These are phyloP conservation scores for Rutstroemia sp. DNA, from an alignment of 2,329 filamentous ascomycete species.

Conservation along the genomic window DNA sequence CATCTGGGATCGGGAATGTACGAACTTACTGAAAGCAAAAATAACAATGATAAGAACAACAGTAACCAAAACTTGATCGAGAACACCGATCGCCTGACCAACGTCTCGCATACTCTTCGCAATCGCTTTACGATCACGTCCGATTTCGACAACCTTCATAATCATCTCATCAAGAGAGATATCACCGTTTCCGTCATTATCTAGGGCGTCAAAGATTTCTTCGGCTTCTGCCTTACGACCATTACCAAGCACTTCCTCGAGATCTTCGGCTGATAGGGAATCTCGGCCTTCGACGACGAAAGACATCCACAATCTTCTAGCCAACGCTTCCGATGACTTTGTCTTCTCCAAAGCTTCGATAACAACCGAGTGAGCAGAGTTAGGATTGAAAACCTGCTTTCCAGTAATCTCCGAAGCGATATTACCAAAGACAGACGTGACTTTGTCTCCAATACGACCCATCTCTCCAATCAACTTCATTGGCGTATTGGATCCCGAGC, in stretches of 20 bases:
- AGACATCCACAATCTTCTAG: constrained; percentile 95
- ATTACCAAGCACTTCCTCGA: constrained; percentile 78
- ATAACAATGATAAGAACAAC: constrained; percentile 75
- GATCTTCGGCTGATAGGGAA: constrained; percentile 69
- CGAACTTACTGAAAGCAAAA: constrained; percentile 66
- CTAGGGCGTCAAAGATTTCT: constrained; percentile 74
- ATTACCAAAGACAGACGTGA: constrained; percentile 88
- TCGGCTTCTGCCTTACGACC: constrained; percentile 71
- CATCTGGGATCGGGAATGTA: neutral
- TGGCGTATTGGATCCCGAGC: constrained; percentile 62
- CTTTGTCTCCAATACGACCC: constrained; percentile 81
- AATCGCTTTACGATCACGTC: constrained; percentile 81
- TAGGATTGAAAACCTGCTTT: constrained; percentile 90
- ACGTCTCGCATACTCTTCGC: constrained; percentile 95
- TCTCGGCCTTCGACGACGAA: constrained; percentile 89
- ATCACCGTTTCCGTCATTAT: constrained; percentile 85
- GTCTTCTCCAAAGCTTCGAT: constrained; percentile 82
- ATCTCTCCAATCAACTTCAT: constrained; percentile 69
- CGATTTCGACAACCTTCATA: constrained; percentile 73
- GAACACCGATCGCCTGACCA: constrained; percentile 83
- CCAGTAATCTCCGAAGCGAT: constrained; percentile 92
- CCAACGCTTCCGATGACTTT: constrained; percentile 80
- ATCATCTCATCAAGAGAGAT: constrained; percentile 87
- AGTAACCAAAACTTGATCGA: constrained; percentile 78
- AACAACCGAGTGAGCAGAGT: constrained; percentile 82